Evolutionary conservation across 2,329 filamentous ascomycete species (phyloP), one percentile per base, ranked within the genome.

Genomic region (Rhinocladiella similis): DNA sequence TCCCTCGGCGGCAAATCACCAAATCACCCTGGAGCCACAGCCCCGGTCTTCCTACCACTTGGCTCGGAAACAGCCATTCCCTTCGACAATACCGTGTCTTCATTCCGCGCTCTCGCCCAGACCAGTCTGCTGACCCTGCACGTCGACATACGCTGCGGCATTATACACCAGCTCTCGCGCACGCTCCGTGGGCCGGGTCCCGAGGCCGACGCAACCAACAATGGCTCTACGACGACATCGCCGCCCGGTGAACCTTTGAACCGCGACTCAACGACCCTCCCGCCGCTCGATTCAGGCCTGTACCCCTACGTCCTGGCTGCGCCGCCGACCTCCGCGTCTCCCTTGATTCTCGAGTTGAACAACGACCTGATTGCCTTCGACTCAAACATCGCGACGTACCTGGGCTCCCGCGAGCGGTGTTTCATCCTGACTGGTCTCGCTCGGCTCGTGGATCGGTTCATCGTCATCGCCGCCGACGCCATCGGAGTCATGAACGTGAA

Each of bases 71-170:
- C 90, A 14, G 91, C 90, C 53, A 89, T 87, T 65, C 85, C 86
- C 16, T 97, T 99, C 70, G 94, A 99, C 71, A 86, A 82, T 57
- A 94, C 96, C 16, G 81, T 97, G 9, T 81, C 86, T 19, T 92
- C 90, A 1, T 94, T 93, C 72, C 87, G 90, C 58, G 83, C 90
- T 61, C 85, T 99, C 36, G 89, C 89, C 22, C 81, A 83, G 16
- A 91, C 86, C 2, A 86, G 92, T 41, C 83, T 97, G 2, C 80
- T 95, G 22, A 96, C 91, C 0, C 77, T 99, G 3, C 92, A 97
- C 69, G 84, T 95, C 71, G 91, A 97, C 71, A 84, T 95, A 47
- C 87, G 94, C 46, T 91, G 89, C 68, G 90, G 91, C 49, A 87
- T 95, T 63, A 83, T 96, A 36, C 85, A 92, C 69, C 91, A 92